Percentiles rank a stretch among this genome's conserved stretches.
Conservation (phyloP, 768 basidiomycete species). For the Auriculariales sp. region DNA sequence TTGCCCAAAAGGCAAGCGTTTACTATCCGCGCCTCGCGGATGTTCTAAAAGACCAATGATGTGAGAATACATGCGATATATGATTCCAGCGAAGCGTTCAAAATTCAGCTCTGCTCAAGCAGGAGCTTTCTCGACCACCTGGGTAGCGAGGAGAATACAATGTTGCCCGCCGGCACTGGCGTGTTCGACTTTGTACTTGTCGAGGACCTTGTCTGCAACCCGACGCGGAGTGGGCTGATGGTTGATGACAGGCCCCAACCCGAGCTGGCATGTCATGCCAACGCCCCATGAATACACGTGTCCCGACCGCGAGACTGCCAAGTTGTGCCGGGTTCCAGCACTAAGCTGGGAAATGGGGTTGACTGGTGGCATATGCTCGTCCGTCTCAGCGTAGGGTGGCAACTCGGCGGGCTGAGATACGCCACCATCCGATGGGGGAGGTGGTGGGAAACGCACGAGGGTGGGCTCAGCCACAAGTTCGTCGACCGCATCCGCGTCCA, state of each 20-base stretch:
- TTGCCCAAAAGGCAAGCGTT: too few species aligned
- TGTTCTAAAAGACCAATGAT: too few species aligned
- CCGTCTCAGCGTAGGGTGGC: not conserved
- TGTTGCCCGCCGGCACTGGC: constrained; percentile 9
- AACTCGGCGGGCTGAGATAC: constrained; percentile 5
- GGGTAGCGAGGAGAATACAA: constrained; percentile 8
- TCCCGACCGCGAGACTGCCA: constrained; percentile 8
- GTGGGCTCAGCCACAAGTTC: constrained; percentile 6
- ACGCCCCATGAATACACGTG: constrained; percentile 8
- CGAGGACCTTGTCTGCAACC: constrained; percentile 4
- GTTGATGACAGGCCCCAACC: constrained; percentile 6
- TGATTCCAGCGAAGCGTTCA: too few species aligned
- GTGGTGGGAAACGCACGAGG: constrained; percentile 7
- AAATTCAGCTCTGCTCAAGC: too few species aligned
- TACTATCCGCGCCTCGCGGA: too few species aligned
- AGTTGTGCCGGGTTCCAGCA: constrained; percentile 9
- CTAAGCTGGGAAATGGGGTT: constrained; percentile 7
- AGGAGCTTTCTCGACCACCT: too few species aligned
- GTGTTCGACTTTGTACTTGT: constrained; percentile 7
- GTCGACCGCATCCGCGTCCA: not conserved
- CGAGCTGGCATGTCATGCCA: constrained; percentile 7
- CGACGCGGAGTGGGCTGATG: constrained; percentile 4
- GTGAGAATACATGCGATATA: too few species aligned
- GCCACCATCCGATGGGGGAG: constrained; percentile 2
- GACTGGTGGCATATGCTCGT: not conserved